Evolutionary conservation across 2,329 filamentous ascomycete genomes (phyloP), one percentile per base, ranked within the genome.

Genomic region (Scedosporium minutisporum): DNA sequence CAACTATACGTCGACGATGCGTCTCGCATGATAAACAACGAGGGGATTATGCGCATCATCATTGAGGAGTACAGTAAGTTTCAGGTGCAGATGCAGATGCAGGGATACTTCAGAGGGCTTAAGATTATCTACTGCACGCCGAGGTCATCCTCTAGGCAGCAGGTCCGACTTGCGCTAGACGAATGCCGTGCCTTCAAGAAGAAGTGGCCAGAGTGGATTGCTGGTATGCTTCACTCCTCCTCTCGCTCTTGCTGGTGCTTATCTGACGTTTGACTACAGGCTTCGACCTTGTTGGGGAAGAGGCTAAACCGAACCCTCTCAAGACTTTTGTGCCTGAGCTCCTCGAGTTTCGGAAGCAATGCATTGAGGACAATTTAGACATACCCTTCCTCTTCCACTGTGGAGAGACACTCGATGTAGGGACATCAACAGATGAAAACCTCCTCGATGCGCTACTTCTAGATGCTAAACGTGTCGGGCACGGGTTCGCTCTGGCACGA

Each of bases 341-440:
- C 6, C 72, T 86, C 3, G 75, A 76, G 1, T 89, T 89, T 68
- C 74, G 78, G 61, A 67, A 76, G 33, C 73, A 77, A 0, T 90
- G 87, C 72, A 68, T 73, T 4, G 63, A 66, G 1, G 70, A 76
- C 0, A 67, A 69, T 0, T 64, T 88, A 3, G 78, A 85, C 0
- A 88, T 91, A 2, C 88, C 88, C 0, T 90, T 91, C 68, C 76
- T 91, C 46, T 89, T 91, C 68, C 88, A 92, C 73, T 90, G 88
- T 66, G 89, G 88, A 25, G 89, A 92, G 74, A 90, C 88, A 1
- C 77, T 90, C 4, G 85, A 90, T 33, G 80, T 82, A 7, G 88
- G 87, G 44, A 81, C 80, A 25, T 82, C 84, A 4, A 80, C 81
- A 1, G 86, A 91, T 65, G 85, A 81, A 18, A 92, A 91, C 69